These are phyloP conservation scores for Pelargonium fulgidum DNA, from an alignment of 441 rosid species.

Conservation along the genomic window DNA sequence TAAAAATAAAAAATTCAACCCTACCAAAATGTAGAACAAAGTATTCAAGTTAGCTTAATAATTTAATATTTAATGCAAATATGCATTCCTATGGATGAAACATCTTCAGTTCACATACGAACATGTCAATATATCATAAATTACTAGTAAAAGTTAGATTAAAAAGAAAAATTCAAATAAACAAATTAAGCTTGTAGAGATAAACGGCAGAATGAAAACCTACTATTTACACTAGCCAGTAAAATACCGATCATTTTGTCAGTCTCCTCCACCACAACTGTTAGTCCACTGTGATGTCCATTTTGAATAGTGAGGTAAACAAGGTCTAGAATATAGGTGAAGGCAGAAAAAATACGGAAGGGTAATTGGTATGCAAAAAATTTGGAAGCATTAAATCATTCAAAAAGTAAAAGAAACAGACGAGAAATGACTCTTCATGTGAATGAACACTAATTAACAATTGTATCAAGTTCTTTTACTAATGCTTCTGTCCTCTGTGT, in stretches of 20 bases:
- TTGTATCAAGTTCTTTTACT: neutral
- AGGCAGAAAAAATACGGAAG: neutral
- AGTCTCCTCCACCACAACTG: neutral
- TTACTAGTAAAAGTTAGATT: neutral
- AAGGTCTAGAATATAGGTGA: neutral
- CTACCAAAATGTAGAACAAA: neutral
- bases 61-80: too few species aligned
- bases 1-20: neutral
- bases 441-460: neutral
- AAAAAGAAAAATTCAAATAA: neutral
- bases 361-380: neutral
- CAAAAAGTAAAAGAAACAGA: neutral
- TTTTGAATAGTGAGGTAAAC: neutral
- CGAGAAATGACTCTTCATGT: neutral
- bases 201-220: neutral
- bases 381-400: neutral
- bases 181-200: neutral
- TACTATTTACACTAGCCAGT: neutral
- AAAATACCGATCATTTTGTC: constrained; percentile 1
- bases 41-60: too few species aligned
- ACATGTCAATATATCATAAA: neutral
- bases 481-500: too few species aligned
- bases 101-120: neutral
- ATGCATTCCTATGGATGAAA: neutral
- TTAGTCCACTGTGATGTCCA: neutral